phyloP scores from a whole-genome alignment of 441 rosid genomes.

The Gossypium trilobum region DNA sequence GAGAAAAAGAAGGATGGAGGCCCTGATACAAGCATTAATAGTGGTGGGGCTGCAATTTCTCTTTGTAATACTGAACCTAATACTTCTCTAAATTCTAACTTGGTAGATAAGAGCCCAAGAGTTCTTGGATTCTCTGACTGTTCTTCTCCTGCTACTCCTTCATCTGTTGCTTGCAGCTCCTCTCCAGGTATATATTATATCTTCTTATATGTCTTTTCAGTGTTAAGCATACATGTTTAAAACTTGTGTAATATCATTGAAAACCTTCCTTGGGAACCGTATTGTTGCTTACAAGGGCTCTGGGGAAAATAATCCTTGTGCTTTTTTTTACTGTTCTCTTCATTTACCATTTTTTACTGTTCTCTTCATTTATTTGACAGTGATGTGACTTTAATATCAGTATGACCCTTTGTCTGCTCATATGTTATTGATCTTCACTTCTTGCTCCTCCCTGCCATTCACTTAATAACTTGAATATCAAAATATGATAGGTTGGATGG shows the following conservation, averaged over 20 bases:
- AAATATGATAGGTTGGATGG: neutral
- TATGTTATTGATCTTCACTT: neutral
- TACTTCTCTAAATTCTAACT: conserved; percentile 37
- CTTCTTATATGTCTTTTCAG: neutral
- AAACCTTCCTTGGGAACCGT: neutral
- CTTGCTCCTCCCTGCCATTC: neutral
- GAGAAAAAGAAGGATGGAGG: conserved; percentile 89
- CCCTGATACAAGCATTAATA: conserved; percentile 38
- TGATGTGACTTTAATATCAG: neutral
- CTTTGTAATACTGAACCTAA: conserved; percentile 34
- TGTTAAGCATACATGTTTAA: neutral
- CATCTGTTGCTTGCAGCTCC: conserved; percentile 67
- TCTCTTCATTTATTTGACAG: neutral
- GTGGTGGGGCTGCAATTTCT: conserved; percentile 35
- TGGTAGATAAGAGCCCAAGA: conserved; percentile 62
- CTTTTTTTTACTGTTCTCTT: neutral
- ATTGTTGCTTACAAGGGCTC: neutral
- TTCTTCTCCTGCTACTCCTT: conserved; percentile 89
- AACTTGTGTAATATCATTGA: neutral
- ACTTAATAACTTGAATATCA: neutral
- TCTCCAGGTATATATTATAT: neutral
- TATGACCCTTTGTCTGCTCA: neutral
- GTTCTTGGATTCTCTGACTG: conserved; percentile 44
- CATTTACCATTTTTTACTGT: neutral
- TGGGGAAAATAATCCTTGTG: neutral